Conservation (phyloP, 176 grass and related monocot genomes). For the Musa schizocarpa region DNA sequence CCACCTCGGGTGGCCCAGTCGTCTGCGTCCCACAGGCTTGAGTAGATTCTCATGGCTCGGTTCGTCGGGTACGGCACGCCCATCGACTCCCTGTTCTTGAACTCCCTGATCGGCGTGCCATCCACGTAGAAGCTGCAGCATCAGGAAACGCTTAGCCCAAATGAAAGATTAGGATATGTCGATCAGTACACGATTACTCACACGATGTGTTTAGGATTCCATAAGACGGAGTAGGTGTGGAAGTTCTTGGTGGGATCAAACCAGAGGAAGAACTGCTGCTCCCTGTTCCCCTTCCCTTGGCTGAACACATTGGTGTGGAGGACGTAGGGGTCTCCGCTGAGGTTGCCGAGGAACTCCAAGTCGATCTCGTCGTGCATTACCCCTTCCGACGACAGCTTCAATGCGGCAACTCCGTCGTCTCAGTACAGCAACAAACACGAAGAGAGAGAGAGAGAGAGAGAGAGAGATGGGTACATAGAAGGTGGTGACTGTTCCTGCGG, state of each 20-base stretch:
- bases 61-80: conserved; percentile 8
- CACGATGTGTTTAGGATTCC: conserved; percentile 6
- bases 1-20: conserved; percentile 21
- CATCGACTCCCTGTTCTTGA: not conserved
- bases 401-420: no score
- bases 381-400: conserved; percentile 13
- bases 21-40: conserved; percentile 18
- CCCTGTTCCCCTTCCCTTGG: conserved; percentile 12
- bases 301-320: conserved; percentile 16
- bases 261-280: conserved; percentile 19
- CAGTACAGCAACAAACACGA: not conserved
- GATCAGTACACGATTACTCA: not conserved
- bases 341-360: conserved; percentile 15
- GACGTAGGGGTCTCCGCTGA: conserved; percentile 14
- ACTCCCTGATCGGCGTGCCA: conserved; percentile 13
- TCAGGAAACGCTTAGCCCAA: not conserved
- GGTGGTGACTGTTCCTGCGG: conserved; percentile 7
- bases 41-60: conserved; percentile 1
- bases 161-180: not conserved
- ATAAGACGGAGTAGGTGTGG: conserved; percentile 14
- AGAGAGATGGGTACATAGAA: not conserved
- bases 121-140: conserved; percentile 12
- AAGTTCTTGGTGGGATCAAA: conserved; percentile 19
- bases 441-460: not conserved
- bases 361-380: conserved; percentile 14